Conservation (phyloP, 148 eudicot species). For the Cornus florida region DNA sequence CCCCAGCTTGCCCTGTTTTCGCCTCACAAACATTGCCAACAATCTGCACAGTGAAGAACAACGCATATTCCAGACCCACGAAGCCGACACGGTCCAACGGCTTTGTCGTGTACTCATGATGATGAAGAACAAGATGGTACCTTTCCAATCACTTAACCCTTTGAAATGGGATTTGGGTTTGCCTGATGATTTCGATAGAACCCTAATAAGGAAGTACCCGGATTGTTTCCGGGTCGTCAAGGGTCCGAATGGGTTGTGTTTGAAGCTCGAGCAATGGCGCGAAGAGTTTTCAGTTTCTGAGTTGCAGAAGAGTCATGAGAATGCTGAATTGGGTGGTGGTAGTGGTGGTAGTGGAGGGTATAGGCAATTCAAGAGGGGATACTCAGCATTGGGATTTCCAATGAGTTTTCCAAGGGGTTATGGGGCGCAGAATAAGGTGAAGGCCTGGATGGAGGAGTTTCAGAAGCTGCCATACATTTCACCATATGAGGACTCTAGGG, state of each 20-base stretch:
- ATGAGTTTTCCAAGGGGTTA: constrained; percentile 90
- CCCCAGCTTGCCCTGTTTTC: constrained; percentile 69
- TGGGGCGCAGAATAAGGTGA: constrained; percentile 83
- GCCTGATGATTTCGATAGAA: constrained; percentile 68
- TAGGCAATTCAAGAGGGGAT: constrained; percentile 60
- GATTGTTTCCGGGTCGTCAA: constrained; percentile 54
- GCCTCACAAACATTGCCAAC: constrained; percentile 57
- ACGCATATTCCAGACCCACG: constrained; percentile 34
- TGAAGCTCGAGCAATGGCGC: constrained; percentile 61
- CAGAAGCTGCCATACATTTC: constrained; percentile 90
- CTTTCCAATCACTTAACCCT: constrained; percentile 54
- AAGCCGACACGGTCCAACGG: constrained; percentile 48
- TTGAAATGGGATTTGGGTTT: constrained; percentile 90
- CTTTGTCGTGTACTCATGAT: constrained; percentile 72
- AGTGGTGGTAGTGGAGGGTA: constrained; percentile 21
- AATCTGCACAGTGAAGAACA: constrained; percentile 57
- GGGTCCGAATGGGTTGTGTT: constrained; percentile 49
- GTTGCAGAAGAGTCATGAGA: constrained; percentile 55
- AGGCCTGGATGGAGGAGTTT: constrained; percentile 96
- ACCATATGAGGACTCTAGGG: constrained; percentile 76
- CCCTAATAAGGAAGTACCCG: constrained; percentile 46
- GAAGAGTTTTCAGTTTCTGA: constrained; percentile 69
- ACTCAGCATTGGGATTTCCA: constrained; percentile 55
- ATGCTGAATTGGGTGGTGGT: constrained; percentile 21
- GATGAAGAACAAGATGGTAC: constrained; percentile 47